These are phyloP conservation scores for Thermothelomyces thermophilus DNA, from an alignment of 2,329 filamentous ascomycete genomes.

Conservation along the genomic window DNA sequence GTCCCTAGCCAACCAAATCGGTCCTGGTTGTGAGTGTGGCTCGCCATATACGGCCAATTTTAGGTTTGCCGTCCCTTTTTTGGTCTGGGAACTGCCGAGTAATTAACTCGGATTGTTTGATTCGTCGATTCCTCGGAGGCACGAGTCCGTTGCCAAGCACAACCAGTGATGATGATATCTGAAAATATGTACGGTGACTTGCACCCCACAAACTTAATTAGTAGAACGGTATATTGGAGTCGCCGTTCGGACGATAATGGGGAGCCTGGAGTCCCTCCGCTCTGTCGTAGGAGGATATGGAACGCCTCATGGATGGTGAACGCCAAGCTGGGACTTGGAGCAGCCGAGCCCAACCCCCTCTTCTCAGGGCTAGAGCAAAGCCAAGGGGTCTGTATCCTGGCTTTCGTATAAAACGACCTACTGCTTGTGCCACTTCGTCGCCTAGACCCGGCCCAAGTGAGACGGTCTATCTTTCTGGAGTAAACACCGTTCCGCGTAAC, in stretches of 20 bases:
- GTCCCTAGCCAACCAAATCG: background rate
- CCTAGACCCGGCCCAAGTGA: background rate
- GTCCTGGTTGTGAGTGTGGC: background rate
- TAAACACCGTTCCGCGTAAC: no score
- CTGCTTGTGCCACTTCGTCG: slow-evolving; percentile 1
- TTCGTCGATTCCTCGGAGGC: slow-evolving; percentile 2
- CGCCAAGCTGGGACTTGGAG: background rate
- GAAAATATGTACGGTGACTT: background rate
- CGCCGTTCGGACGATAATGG: background rate
- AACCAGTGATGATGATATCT: background rate
- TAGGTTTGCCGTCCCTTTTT: background rate
- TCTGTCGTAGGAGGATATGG: background rate
- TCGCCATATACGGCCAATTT: background rate
- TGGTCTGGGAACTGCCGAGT: slow-evolving; percentile 3
- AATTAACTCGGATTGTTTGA: background rate
- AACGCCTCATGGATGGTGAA: background rate
- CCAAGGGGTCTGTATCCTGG: background rate
- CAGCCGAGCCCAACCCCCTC: background rate
- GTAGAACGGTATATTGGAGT: background rate
- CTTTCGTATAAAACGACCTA: background rate
- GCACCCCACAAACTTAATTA: background rate
- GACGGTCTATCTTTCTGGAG: no score
- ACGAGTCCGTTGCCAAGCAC: background rate
- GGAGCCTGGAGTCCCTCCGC: background rate
- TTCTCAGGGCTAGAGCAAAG: background rate